A percentile compares a stretch with the other conserved stretches of the same genome.
Conservation (phyloP, 2,329 filamentous ascomycete species). For the Ophiostoma sp. region DNA sequence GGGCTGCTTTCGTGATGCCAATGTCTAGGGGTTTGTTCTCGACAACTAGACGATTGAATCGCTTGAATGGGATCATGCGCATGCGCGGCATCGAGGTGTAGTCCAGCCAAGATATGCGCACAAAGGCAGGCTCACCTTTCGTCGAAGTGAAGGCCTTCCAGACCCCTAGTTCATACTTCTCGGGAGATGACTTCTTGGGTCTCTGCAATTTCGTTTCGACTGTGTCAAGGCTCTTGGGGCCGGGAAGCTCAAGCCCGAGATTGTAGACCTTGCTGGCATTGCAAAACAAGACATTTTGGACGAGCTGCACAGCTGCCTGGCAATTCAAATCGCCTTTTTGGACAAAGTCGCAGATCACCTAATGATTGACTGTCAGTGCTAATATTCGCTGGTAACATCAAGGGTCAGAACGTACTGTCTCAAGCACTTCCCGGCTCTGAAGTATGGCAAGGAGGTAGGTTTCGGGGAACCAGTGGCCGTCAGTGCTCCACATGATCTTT, state of each 20-base stretch:
- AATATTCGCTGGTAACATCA: background rate
- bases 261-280: slow-evolving; percentile 73
- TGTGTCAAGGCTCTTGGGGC: slow-evolving; percentile 19
- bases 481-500: slow-evolving; percentile 74
- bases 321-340: slow-evolving; percentile 56
- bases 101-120: slow-evolving; percentile 73
- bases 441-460: slow-evolving; percentile 67
- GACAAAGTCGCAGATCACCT: slow-evolving; percentile 64
- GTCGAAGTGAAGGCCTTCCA: slow-evolving; percentile 41
- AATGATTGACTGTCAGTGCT: background rate
- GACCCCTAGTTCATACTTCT: slow-evolving; percentile 34
- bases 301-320: slow-evolving; percentile 57
- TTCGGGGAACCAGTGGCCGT: slow-evolving; percentile 74
- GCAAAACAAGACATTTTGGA: slow-evolving; percentile 64
- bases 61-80: slow-evolving; percentile 60
- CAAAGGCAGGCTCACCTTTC: slow-evolving; percentile 53
- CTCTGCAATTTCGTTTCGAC: background rate
- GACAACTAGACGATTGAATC: slow-evolving; percentile 45
- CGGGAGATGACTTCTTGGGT: too few relatives aligned
- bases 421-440: slow-evolving; percentile 66
- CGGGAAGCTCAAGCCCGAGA: slow-evolving; percentile 45
- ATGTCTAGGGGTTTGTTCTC: slow-evolving; percentile 44
- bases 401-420: slow-evolving; percentile 46
- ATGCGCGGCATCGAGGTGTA: slow-evolving; percentile 64
- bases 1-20: slow-evolving; percentile 57